Percentiles rank a stretch among this genome's conserved stretches.
Evolutionary conservation across 2,329 filamentous ascomycete genomes (phyloP).

Genomic region (Ceratocystis cacaofunesta): DNA sequence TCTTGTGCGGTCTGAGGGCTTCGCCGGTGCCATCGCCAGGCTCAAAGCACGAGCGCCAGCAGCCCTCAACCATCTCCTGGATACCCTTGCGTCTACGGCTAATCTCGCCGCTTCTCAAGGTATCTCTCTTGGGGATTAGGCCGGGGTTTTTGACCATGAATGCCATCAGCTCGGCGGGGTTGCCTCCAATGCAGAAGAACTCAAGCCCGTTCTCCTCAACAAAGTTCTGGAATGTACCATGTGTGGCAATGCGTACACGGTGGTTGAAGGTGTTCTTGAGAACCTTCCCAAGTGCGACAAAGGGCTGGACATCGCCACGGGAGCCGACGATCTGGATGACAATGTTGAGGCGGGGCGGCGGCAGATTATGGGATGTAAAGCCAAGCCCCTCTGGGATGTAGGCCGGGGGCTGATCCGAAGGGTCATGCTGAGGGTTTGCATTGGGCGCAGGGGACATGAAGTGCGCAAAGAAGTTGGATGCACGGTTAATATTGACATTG

Average conservation of each 20-base stretch:
- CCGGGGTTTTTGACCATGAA: slow-evolving; percentile 88
- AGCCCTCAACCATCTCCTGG: slow-evolving; percentile 65
- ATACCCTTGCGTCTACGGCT: slow-evolving; percentile 60
- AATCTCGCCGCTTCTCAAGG: slow-evolving; percentile 62
- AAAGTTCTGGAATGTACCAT: slow-evolving; percentile 51
- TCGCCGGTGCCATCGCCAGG: slow-evolving; percentile 50
- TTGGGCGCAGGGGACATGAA: slow-evolving; percentile 6
- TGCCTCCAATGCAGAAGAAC: slow-evolving; percentile 63
- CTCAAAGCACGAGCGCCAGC: slow-evolving; percentile 76
- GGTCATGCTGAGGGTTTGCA: slow-evolving; percentile 14
- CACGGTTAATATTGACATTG: slow-evolving; percentile 66
- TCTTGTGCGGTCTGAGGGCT: slow-evolving; percentile 32
- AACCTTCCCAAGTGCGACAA: slow-evolving; percentile 52
- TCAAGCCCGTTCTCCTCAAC: slow-evolving; percentile 57
- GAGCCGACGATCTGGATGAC: slow-evolving; percentile 65
- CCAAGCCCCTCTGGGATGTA: slow-evolving; percentile 63
- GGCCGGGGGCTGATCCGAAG: slow-evolving; percentile 27
- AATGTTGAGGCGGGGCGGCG: slow-evolving; percentile 48
- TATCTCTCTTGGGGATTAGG: slow-evolving; percentile 68
- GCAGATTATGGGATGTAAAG: slow-evolving; percentile 42
- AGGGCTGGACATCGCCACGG: slow-evolving; percentile 62
- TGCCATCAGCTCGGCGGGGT: slow-evolving; percentile 63
- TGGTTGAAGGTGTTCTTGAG: slow-evolving; percentile 52
- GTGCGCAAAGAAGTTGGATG: slow-evolving; percentile 26
- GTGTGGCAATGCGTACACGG: slow-evolving; percentile 59